phyloP scores from a whole-genome alignment of 2,329 filamentous ascomycete genomes.

The Colletotrichum abscissum region DNA sequence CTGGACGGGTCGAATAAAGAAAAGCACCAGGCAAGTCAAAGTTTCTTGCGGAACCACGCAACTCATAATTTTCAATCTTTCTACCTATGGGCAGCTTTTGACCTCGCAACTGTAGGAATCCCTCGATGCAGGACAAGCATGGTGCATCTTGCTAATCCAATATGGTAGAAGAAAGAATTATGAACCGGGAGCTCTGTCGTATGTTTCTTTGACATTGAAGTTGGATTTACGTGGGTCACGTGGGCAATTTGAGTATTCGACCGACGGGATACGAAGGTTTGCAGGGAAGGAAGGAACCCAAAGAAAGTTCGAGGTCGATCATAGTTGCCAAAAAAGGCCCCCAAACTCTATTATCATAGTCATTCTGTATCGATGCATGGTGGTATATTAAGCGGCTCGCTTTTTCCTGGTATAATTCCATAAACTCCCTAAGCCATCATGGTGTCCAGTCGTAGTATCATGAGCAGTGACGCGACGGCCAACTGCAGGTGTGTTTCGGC shows the following conservation, averaged over 20 bases:
- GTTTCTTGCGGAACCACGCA: neutral
- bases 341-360: neutral
- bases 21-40: too few species aligned
- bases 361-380: neutral
- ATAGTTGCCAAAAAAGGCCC: neutral
- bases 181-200: neutral
- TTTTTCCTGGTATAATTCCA: slow-evolving; percentile 2
- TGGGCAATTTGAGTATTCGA: too few species aligned
- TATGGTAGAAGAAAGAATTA: neutral
- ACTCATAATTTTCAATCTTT: neutral
- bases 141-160: neutral
- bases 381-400: neutral
- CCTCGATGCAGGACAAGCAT: neutral
- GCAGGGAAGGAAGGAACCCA: neutral
- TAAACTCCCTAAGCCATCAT: neutral
- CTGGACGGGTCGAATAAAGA: too few species aligned
- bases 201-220: neutral
- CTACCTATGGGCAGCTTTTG: neutral
- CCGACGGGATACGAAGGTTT: neutral
- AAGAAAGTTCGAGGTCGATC: neutral
- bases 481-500: too few species aligned
- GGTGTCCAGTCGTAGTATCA: neutral
- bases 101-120: neutral
- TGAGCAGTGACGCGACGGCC: neutral
- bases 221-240: neutral